phyloP scores from a whole-genome alignment of 2,329 filamentous ascomycete species.

The Aspergillus pseudonomiae region DNA sequence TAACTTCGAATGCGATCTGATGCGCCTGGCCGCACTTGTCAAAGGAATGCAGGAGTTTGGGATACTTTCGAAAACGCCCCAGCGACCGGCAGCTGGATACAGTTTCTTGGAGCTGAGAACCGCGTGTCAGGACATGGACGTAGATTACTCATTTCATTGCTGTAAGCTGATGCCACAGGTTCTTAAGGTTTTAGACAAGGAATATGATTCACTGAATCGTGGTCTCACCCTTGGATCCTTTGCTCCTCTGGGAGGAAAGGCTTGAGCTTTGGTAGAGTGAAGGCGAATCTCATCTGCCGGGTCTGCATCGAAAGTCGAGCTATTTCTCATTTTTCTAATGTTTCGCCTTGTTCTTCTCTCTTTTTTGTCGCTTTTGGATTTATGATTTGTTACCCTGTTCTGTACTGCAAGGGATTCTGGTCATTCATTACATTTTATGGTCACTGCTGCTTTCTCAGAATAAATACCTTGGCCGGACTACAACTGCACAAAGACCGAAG shows the following conservation, averaged over 20 bases:
- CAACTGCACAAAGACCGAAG: not conserved
- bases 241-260: not conserved
- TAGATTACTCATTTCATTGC: not conserved
- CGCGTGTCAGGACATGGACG: not conserved
- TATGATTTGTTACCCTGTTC: not conserved
- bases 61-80: not conserved
- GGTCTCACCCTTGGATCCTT: not conserved
- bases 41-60: not conserved
- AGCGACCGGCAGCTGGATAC: not conserved
- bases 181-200: not conserved
- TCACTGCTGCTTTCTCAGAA: not conserved
- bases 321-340: not conserved
- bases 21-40: not conserved
- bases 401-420: not conserved
- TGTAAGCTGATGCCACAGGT: not conserved
- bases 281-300: not conserved
- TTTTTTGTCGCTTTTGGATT: too few species aligned
- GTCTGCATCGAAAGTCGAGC: not conserved
- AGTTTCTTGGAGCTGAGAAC: not conserved
- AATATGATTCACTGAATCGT: not conserved
- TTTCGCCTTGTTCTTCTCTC: not conserved
- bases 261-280: not conserved
- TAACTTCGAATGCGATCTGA: not conserved
- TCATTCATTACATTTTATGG: not conserved
- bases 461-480: not conserved